Base-by-base conservation (phyloP, 2,329 filamentous ascomycete genomes). In the Pestalotiopsis sp. region DNA sequence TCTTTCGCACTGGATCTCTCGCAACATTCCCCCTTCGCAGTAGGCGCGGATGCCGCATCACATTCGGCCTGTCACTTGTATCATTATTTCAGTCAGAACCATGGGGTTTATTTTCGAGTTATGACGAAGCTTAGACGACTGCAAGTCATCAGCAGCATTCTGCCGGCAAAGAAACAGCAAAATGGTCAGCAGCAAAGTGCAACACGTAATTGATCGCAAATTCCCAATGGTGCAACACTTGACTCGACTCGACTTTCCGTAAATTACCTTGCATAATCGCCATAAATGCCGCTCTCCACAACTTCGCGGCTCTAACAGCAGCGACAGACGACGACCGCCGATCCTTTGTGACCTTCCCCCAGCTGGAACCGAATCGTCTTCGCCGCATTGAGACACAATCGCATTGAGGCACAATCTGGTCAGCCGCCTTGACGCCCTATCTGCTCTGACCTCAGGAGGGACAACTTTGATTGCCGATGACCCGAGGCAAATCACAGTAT, bases 131-230 rank as follows among this genome's bases (percentile, higher is more conserved):
- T 74, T 75, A 39, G 72, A 77, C 76, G 76, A 78, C 76, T 75
- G 75, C 67, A 75, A 57, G 73, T 74, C 75, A 70, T 71, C 71
- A 70, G 60, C 64, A 65, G 67, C 67, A 65, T 74, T 74, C 75
- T 74, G 74, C 73, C 71, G 73, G 75, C 75, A 75, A 72, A 76
- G 73, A 52, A 71, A 75, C 76, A 77, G 75, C 75, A 71, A 63
- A 72, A 52, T 52, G 44, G 44, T 77, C 74, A 69, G 75, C 75
- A 72, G 75, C 76, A 77, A 73, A 77, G 73, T 78, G 74, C 76
- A 77, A 77, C 76, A 77, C 74, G 72, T 78, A 78, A 78, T 78
- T 78, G 73, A 78, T 78, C 76, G 76, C 75, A 76, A 78, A 78
- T 77, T 76, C 76, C 74, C 73, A 72, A 75, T 75, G 75, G 76